Percentiles rank a stretch among this genome's conserved stretches.
These are phyloP conservation scores for Glonium stellatum DNA, from an alignment of 495 filamentous ascomycete species.

Conservation along the genomic window DNA sequence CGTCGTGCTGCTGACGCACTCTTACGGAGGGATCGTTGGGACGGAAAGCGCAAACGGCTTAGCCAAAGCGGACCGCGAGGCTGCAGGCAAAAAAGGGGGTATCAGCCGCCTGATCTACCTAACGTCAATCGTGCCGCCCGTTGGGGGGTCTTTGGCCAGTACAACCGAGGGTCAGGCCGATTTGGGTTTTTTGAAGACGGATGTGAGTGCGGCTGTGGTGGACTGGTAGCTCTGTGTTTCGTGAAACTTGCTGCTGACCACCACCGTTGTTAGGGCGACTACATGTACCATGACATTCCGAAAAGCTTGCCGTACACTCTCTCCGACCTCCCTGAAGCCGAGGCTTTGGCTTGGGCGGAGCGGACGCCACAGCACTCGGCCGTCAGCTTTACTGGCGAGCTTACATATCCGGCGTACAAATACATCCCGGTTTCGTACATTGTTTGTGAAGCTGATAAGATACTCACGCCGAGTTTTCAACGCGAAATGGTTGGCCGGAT, in stretches of 20 bases:
- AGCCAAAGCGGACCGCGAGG: slow-evolving; percentile 37
- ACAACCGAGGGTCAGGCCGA: too few species aligned
- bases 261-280: neutral
- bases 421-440: neutral
- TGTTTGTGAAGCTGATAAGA: neutral
- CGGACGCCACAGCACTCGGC: neutral
- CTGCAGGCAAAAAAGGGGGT: slow-evolving; percentile 37
- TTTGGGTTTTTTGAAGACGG: too few species aligned
- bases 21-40: slow-evolving; percentile 36
- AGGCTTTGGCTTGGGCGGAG: too few species aligned
- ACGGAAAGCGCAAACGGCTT: slow-evolving; percentile 38
- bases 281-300: neutral
- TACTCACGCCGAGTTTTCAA: neutral
- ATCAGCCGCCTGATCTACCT: slow-evolving; percentile 40
- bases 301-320: neutral
- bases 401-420: neutral
- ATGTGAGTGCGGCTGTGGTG: too few species aligned
- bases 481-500: neutral
- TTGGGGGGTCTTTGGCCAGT: neutral
- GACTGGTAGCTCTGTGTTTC: too few species aligned
- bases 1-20: slow-evolving; percentile 35
- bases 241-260: neutral
- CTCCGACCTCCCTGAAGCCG: too few species aligned
- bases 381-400: neutral
- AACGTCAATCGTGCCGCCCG: neutral